A percentile compares a stretch with the other conserved stretches of the same genome.
These are phyloP conservation scores for Parasarocladium wereldwijsianum DNA, from an alignment of 2,329 filamentous ascomycete genomes.

Conservation along the genomic window DNA sequence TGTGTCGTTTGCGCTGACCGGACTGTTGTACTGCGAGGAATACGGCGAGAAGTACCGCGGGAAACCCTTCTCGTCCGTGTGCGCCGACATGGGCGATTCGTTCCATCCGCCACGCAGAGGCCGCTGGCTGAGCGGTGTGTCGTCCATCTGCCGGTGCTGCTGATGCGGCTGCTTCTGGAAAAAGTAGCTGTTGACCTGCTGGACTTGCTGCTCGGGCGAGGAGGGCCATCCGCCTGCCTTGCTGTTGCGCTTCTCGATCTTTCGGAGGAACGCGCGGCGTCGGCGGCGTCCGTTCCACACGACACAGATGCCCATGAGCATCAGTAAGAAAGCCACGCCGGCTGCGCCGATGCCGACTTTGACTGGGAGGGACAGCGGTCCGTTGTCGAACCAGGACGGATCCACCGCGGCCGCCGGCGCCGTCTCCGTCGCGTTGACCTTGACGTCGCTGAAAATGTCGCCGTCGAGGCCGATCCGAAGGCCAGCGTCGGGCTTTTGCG, in stretches of 20 bases:
- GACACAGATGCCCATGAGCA: conserved; percentile 33
- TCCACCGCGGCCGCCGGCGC: conserved; percentile 23
- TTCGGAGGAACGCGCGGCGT: conserved; percentile 34
- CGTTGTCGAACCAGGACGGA: conserved; percentile 23
- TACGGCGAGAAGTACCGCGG: conserved; percentile 44
- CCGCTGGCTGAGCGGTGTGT: conserved; percentile 18
- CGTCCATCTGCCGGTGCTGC: conserved; percentile 9
- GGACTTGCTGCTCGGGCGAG: conserved; percentile 10
- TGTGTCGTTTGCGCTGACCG: conserved; percentile 29
- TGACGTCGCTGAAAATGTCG: conserved; percentile 31
- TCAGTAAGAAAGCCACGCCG: conserved; percentile 30
- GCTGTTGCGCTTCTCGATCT: conserved; percentile 25
- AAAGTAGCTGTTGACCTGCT: conserved; percentile 8
- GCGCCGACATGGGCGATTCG: conserved; percentile 32
- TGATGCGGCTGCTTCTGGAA: conserved; percentile 4
- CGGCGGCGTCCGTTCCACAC: conserved; percentile 42
- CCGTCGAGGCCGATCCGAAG: conserved; percentile 34
- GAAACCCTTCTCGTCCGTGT: conserved; percentile 20
- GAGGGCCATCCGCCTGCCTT: conserved; percentile 26
- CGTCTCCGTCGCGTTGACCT: conserved; percentile 35
- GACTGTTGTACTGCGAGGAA: conserved; percentile 43
- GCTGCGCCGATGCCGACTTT: conserved; percentile 45
- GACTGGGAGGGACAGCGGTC: conserved; percentile 34
- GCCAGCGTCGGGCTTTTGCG: conserved; percentile 32
- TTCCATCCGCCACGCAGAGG: conserved; percentile 33